Evolutionary conservation across 2,329 filamentous ascomycete species (phyloP), one percentile per base, ranked within the genome.

Genomic region (Aureobasidium melanogenum): DNA sequence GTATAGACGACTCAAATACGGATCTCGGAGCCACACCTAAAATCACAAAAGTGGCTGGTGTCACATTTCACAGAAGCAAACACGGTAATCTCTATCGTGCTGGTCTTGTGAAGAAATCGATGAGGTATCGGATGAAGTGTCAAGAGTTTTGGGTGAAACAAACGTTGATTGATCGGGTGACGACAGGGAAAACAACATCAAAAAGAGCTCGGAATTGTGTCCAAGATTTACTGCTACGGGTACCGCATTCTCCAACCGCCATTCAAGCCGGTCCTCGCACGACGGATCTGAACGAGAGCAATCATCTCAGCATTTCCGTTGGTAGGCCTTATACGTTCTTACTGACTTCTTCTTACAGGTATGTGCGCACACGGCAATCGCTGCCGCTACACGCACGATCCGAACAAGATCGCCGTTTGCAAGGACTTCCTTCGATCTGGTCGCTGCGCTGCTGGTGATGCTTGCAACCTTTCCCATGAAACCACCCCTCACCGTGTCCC

Each of bases 391-490:
- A 78, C 86, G 54, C 94, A 99, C 79, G 89, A 99, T 71, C 84
- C 88, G 44, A 80, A 84, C 71, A 96, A 90, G 76, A 89, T 96
- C 69, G 89, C 93, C 61, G 86, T 94, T 61, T 99, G 94, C 84
- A 94, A 90, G 75, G 86, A 89, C 59, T 91, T 88, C 72, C 80
- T 97, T 59, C 86, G 87, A 70, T 91, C 88, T 71, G 88, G 89
- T 71, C 80, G 82, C 69, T 99, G 94, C 77, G 77, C 80, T 67
- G 84, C 84, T 73, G 91, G 91, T 75, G 83, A 87, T 70, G 82
- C 82, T 69, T 99, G 94, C 81, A 89, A 96, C 75, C 82, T 97
- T 63, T 96, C 92, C 65, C 94, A 97, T 81, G 87, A 94, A 51
- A 79, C 89, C 65, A 89, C 83, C 60, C 84, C 91, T 66, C 84